These are phyloP conservation scores for Solanum hybrid DNA, from an alignment of 305 asterid genomes.

Conservation along the genomic window DNA sequence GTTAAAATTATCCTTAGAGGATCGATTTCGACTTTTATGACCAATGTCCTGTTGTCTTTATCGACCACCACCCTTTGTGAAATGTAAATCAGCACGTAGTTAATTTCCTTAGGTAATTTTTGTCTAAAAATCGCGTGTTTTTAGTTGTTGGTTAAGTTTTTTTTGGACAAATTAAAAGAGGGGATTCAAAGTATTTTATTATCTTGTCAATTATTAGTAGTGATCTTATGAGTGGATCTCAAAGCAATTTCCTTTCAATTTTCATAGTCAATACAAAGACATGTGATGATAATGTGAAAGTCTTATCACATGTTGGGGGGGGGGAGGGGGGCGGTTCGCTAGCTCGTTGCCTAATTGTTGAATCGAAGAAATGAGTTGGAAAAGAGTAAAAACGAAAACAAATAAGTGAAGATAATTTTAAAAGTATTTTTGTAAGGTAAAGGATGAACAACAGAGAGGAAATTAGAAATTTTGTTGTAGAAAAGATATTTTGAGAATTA, in stretches of 20 bases:
- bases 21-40: background rate
- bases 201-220: background rate
- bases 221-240: background rate
- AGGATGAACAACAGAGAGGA: too few species aligned
- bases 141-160: background rate
- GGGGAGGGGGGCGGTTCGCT: too few species aligned
- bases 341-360: too few species aligned
- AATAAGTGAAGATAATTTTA: too few species aligned
- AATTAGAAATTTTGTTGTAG: too few species aligned
- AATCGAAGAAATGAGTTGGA: too few species aligned
- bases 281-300: background rate
- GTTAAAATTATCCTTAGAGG: background rate
- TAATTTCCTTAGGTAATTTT: background rate
- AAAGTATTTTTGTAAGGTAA: too few species aligned
- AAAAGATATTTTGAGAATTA: too few species aligned
- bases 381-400: too few species aligned
- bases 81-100: background rate
- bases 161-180: background rate
- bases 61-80: background rate
- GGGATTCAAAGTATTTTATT: background rate
- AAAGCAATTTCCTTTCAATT: background rate
- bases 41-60: background rate
- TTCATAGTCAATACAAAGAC: background rate
- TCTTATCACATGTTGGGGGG: too few species aligned
- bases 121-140: background rate